phyloP scores from a whole-genome alignment of 495 filamentous ascomycete species.

The Symbiotaphrina buchneri region DNA sequence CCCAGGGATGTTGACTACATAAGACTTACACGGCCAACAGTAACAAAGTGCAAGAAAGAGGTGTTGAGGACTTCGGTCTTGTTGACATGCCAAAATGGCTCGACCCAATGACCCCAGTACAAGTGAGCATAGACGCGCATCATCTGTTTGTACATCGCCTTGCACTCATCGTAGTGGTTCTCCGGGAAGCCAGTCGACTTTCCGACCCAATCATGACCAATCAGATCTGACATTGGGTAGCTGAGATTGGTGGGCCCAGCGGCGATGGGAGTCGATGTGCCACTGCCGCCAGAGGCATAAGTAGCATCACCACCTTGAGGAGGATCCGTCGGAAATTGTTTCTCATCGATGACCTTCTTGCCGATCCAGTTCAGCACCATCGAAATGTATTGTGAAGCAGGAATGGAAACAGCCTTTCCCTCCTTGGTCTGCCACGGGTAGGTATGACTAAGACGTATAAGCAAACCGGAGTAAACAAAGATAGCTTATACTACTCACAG shows the following conservation, averaged over 20 bases:
- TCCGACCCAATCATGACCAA: slow-evolving; percentile 53
- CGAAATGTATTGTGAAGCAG: slow-evolving; percentile 69
- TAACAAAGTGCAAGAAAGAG: slow-evolving; percentile 83
- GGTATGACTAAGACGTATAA: slow-evolving; percentile 36
- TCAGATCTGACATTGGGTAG: slow-evolving; percentile 20
- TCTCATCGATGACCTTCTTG: slow-evolving; percentile 68
- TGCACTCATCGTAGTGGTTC: slow-evolving; percentile 64
- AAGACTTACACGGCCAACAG: slow-evolving; percentile 47
- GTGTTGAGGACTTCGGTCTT: slow-evolving; percentile 78
- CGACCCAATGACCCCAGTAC: slow-evolving; percentile 64
- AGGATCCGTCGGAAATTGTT: slow-evolving; percentile 63
- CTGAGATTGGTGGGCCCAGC: slow-evolving; percentile 23
- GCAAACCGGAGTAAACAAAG: slow-evolving; percentile 2
- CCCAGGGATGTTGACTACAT: no score
- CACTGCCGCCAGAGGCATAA: slow-evolving; percentile 34
- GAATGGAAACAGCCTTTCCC: no score
- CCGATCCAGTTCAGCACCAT: slow-evolving; percentile 87
- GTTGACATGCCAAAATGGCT: slow-evolving; percentile 67
- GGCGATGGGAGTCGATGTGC: slow-evolving; percentile 28
- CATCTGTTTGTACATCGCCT: slow-evolving; percentile 89
- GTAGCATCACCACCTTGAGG: slow-evolving; percentile 29
- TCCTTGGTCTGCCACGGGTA: slow-evolving; percentile 79
- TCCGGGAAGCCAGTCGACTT: slow-evolving; percentile 75
- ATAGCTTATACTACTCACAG: slow-evolving; percentile 35
- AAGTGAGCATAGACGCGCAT: slow-evolving; percentile 89